A percentile compares a stretch with the other conserved stretches of the same genome.
Conservation (phyloP, 2,329 filamentous ascomycete genomes). For the Ceratocystis colombiana region DNA sequence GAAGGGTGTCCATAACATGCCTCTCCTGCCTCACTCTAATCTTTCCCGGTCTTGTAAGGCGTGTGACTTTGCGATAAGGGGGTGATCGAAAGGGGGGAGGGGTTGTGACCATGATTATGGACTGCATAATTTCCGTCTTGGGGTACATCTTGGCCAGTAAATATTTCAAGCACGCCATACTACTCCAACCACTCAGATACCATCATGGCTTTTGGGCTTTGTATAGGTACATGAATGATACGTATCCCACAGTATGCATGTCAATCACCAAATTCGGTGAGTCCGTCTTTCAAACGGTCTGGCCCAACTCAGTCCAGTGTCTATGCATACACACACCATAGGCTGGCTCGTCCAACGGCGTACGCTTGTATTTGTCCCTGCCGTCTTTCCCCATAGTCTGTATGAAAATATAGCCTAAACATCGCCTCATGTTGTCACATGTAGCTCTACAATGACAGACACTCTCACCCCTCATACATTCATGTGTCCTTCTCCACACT, state of each 20-base stretch:
- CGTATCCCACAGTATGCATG: slow-evolving; percentile 1
- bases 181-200: background rate
- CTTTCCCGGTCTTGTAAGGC: background rate
- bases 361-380: background rate
- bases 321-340: background rate
- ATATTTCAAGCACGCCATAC: slow-evolving; percentile 1
- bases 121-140: background rate
- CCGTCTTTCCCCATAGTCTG: background rate
- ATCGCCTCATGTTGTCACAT: background rate
- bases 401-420: background rate
- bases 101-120: background rate
- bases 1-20: background rate
- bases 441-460: background rate
- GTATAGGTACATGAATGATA: background rate
- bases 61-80: background rate
- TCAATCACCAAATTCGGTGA: background rate
- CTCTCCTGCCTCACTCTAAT: background rate
- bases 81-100: background rate
- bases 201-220: background rate
- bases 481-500: background rate
- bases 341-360: background rate
- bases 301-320: background rate
- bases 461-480: background rate
- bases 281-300: background rate
- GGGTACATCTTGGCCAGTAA: background rate